phyloP scores from a whole-genome alignment of 1,139 yeast genomes.

The Kodamaea derodonti region DNA sequence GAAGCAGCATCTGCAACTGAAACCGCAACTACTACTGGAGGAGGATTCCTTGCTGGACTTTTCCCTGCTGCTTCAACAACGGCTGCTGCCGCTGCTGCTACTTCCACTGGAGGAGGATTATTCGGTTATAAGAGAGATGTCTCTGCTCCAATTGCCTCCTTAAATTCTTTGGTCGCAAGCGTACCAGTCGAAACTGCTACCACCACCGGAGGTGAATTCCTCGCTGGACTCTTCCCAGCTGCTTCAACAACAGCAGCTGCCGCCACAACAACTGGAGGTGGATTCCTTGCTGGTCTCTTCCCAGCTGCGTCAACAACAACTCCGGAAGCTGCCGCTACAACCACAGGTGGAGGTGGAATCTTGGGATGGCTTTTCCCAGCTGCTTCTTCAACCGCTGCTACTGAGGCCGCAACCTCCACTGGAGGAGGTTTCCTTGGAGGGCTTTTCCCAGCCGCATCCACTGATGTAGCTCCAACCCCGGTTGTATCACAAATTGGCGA shows the following conservation, averaged over 20 bases:
- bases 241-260: background rate
- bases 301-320: background rate
- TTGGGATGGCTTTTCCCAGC: background rate
- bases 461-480: conserved; percentile 13
- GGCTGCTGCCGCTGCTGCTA: conserved; percentile 1
- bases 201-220: conserved; percentile 13
- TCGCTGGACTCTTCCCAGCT: background rate
- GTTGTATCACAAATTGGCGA: conserved; percentile 16
- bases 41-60: background rate
- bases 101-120: background rate
- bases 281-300: background rate
- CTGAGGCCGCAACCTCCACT: conserved; percentile 17
- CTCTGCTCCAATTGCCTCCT: background rate
- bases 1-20: conserved; percentile 2
- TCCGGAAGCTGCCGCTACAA: background rate
- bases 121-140: background rate
- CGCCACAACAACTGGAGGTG: background rate
- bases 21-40: conserved; percentile 20
- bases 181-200: conserved; percentile 14
- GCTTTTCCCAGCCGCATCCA: background rate
- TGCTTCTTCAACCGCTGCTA: conserved; percentile 3
- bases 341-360: background rate
- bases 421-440: background rate
- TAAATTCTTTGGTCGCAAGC: conserved; percentile 12
- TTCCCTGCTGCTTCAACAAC: background rate